Base-by-base conservation (phyloP, 805 yeast genomes). In the Myxozyma kluyveri region DNA sequence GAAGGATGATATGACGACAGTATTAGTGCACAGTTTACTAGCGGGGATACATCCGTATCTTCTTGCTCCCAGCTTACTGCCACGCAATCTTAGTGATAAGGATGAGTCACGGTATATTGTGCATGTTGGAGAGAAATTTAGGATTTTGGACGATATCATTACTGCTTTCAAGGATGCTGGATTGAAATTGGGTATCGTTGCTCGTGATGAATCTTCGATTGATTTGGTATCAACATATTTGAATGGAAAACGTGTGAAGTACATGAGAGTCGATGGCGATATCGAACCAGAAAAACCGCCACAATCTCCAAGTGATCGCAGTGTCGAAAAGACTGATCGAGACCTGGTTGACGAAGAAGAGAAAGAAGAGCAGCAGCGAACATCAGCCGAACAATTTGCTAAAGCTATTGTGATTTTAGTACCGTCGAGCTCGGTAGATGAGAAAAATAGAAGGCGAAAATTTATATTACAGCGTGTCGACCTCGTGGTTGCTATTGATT, bases 21-120 rank as follows among this genome's bases (percentile, higher is more conserved):
- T 95, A 67, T 78, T 87, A 53, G 69, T 78, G 52, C 89, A 90
- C 69, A 80, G 90, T 40, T 84, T 83, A 65, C 74, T 84, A 23
- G 93, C 90, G 1, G 82, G 95, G 22, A 81, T 91, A 0, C 99
- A 91, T 69, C 98, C 98, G 0, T 90, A 85, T 62, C 69, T 91
- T 45, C 70, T 91, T 46, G 87, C 91, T 48, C 83, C 83, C 52
- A 96, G 90, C 66, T 83, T 84, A 61, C 78, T 88, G 76, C 98
- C 98, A 14, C 87, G 84, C 67, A 82, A 83, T 55, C 72, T 87
- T 55, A 54, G 58, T 27, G 63, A 60, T 37, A 56, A 56, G 44
- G 59, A 56, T 32, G 63, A 60, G 40, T 43, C 62, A 17, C 56
- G 61, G 7, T 60, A 50, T 39, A 53, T 60, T 31, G 58, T 54